Evolutionary conservation across 2,329 filamentous ascomycete genomes (phyloP), one percentile per base, ranked within the genome.

Genomic region (Microascus cirrosus): DNA sequence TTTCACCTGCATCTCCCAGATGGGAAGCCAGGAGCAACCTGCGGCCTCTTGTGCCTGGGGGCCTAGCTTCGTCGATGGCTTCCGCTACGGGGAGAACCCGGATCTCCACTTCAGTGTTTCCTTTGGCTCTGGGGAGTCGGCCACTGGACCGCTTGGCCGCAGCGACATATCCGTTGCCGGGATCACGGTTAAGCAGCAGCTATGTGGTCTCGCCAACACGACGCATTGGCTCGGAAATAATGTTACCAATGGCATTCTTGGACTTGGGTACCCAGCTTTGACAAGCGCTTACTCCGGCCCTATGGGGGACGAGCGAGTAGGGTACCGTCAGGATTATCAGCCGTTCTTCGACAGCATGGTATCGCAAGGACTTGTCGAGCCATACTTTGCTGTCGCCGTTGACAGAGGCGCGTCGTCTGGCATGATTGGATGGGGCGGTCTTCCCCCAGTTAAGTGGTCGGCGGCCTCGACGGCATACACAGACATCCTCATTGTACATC

Each of bases 221-320:
- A 78, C 77, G 2, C 73, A 72, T 63, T 81, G 78, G 78, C 70
- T 69, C 58, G 78, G 78, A 53, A 74, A 80, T 66, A 80, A 80
- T 64, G 62, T 74, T 51, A 80, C 78, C 25, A 76, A 75, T 58
- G 78, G 78, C 6, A 68, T 81, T 52, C 65, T 81, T 22, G 78
- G 78, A 0, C 70, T 81, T 59, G 77, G 76, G 0, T 81, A 78
- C 58, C 74, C 77, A 2, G 71, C 75, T 48, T 65, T 81, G 34
- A 79, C 77, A 1, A 79, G 73, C 55, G 75, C 73, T 13, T 81
- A 74, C 60, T 69, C 70, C 32, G 76, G 76, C 22, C 64, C 67
- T 1, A 62, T 69, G 12, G 66, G 67, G 2, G 68, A 73, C n/a
- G 72, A 76, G 51, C 66, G 67, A 4, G 61, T 69, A 8, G 73